Evolutionary conservation across 495 filamentous ascomycete species (phyloP).

Genomic region (Xylaria grammica): DNA sequence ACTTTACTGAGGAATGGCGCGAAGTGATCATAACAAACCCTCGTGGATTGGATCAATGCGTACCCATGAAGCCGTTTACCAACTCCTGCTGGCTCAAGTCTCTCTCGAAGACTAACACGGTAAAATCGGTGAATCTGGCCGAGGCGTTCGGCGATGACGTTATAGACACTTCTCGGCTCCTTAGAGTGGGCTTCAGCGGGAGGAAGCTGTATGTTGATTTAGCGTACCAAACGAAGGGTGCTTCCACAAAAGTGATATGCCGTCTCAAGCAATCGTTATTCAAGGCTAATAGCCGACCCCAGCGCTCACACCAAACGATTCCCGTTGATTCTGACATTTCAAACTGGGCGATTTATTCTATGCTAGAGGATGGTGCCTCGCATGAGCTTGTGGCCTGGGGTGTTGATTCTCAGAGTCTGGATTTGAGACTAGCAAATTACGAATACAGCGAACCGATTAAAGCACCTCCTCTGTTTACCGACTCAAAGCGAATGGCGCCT

Average conservation of each 20-base stretch:
- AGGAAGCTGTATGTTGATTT: constrained; percentile 14
- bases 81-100: constrained; percentile 7
- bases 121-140: constrained; percentile 1
- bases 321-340: neutral
- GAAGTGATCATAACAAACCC: constrained; percentile 13
- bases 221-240: constrained; percentile 7
- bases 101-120: neutral
- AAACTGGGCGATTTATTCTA: neutral
- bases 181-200: constrained; percentile 5
- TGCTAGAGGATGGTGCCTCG: neutral
- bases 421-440: neutral
- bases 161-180: neutral
- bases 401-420: neutral
- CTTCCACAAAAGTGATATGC: neutral
- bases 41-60: constrained; percentile 5
- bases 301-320: neutral
- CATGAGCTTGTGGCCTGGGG: constrained; percentile 10
- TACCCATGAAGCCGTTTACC: neutral
- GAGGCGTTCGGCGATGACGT: neutral
- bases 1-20: constrained; percentile 13
- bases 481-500: neutral
- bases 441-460: constrained; percentile 9
- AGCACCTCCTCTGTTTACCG: neutral
- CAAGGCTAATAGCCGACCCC: constrained; percentile 6
- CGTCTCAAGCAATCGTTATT: constrained; percentile 4